These are phyloP conservation scores for Naganishia liquefaciens DNA, from an alignment of 1,284 basidiomycete species.

Conservation along the genomic window DNA sequence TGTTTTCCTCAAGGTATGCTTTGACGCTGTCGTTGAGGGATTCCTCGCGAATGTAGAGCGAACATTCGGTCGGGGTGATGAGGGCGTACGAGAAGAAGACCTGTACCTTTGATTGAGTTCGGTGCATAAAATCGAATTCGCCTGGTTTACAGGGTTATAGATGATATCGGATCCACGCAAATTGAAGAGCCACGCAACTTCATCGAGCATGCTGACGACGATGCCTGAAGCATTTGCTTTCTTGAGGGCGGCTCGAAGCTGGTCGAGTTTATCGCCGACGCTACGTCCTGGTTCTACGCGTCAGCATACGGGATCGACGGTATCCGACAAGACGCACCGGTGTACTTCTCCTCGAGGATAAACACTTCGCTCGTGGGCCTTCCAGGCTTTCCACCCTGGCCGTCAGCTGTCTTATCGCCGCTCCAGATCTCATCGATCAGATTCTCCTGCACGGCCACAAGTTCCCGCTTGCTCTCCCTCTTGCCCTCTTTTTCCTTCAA, in stretches of 20 bases:
- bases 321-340: constrained; percentile 54
- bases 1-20: constrained; percentile 61
- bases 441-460: constrained; percentile 69
- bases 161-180: constrained; percentile 88
- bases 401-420: constrained; percentile 45
- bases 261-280: constrained; percentile 67
- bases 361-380: constrained; percentile 72
- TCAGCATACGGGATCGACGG: neutral
- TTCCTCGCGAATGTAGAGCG: constrained; percentile 71
- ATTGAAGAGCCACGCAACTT: constrained; percentile 93
- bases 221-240: constrained; percentile 68
- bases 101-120: constrained; percentile 40
- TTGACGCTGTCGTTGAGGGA: constrained; percentile 65
- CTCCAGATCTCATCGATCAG: constrained; percentile 82
- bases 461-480: constrained; percentile 62
- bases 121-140: neutral
- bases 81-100: constrained; percentile 95
- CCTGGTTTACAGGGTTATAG: constrained; percentile 71
- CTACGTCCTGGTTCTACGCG: constrained; percentile 60
- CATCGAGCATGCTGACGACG: constrained; percentile 80
- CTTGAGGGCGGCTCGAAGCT: constrained; percentile 65
- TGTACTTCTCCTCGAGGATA: constrained; percentile 69
- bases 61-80: constrained; percentile 66
- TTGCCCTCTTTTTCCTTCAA: constrained; percentile 57
- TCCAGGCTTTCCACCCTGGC: constrained; percentile 58